Percentiles rank a stretch among this genome's conserved stretches.
Evolutionary conservation across 805 yeast species (phyloP).

Genomic region (Yarrowia sp.): DNA sequence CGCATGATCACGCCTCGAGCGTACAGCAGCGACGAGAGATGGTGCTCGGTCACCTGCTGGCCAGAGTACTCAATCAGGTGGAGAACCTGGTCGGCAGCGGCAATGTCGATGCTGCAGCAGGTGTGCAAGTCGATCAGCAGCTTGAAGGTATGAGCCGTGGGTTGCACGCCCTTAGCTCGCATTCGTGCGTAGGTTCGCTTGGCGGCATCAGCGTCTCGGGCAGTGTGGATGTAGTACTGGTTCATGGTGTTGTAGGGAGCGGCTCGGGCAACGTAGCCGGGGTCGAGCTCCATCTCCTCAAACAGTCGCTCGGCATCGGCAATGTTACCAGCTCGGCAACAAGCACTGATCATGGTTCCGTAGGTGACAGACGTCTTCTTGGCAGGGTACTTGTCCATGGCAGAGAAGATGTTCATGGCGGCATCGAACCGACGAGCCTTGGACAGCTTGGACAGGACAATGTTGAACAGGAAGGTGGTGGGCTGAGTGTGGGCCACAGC

Average conservation of each 20-base stretch:
- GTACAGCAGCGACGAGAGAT: constrained; percentile 51
- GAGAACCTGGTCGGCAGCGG: constrained; percentile 51
- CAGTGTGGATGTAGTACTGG: constrained; percentile 51
- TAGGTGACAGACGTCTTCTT: constrained; percentile 49
- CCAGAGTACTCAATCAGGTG: constrained; percentile 48
- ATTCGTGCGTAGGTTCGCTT: constrained; percentile 48
- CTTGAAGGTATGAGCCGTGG: constrained; percentile 53
- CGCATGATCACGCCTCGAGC: constrained; percentile 52
- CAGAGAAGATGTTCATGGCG: constrained; percentile 47
- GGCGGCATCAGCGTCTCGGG: constrained; percentile 49
- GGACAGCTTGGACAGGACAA: constrained; percentile 50
- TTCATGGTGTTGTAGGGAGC: constrained; percentile 53
- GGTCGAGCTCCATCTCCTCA: constrained; percentile 50
- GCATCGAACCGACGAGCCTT: constrained; percentile 51
- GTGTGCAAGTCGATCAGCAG: constrained; percentile 52
- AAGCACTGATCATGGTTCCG: constrained; percentile 52
- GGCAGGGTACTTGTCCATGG: constrained; percentile 47
- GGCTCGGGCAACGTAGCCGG: constrained; percentile 47
- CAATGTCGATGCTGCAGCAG: constrained; percentile 48
- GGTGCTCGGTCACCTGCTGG: constrained; percentile 47
- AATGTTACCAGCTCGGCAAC: constrained; percentile 51
- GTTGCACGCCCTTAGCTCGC: constrained; percentile 45
- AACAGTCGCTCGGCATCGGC: constrained; percentile 48
- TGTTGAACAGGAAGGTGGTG: constrained; percentile 51
- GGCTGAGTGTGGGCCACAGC: constrained; percentile 45